Conservation (phyloP, 1,139 yeast species). For the Torulaspora pretoriensis region DNA sequence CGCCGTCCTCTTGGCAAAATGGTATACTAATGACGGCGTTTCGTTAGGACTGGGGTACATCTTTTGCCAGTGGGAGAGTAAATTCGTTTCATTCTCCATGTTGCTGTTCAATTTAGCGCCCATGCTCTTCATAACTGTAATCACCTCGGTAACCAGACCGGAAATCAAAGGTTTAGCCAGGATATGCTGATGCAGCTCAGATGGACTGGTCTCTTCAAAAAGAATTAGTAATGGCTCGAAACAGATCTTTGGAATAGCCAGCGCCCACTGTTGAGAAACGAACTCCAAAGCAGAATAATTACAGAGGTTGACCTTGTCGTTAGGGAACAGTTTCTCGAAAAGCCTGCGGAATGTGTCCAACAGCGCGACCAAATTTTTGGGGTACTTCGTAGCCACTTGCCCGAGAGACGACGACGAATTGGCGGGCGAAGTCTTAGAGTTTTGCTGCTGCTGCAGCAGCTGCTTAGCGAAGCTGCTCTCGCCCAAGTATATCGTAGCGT, state of each 20-base stretch:
- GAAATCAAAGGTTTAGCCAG: slow-evolving; percentile 79
- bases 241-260: slow-evolving; percentile 73
- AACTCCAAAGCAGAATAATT: slow-evolving; percentile 51
- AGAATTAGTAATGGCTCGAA: slow-evolving; percentile 71
- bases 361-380: slow-evolving; percentile 23
- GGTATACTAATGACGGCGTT: slow-evolving; percentile 30
- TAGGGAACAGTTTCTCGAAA: slow-evolving; percentile 32
- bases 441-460: slow-evolving; percentile 9
- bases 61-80: slow-evolving; percentile 52
- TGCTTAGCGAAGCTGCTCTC: slow-evolving; percentile 16
- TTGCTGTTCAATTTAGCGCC: slow-evolving; percentile 47
- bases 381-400: slow-evolving; percentile 18
- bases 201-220: slow-evolving; percentile 66
- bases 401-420: slow-evolving; percentile 11
- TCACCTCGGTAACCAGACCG: slow-evolving; percentile 71
- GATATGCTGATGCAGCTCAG: slow-evolving; percentile 56
- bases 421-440: slow-evolving; percentile 9
- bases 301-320: slow-evolving; percentile 39
- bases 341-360: slow-evolving; percentile 32
- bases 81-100: slow-evolving; percentile 48
- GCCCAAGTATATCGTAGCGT: slow-evolving; percentile 27
- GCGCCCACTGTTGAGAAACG: slow-evolving; percentile 75
- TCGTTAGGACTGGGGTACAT: slow-evolving; percentile 33
- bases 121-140: slow-evolving; percentile 72
- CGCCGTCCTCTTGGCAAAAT: slow-evolving; percentile 27